Percentiles rank a stretch among this genome's conserved stretches.
Conservation (phyloP, 2,329 filamentous ascomycete species). For the Beauveria caledonica region DNA sequence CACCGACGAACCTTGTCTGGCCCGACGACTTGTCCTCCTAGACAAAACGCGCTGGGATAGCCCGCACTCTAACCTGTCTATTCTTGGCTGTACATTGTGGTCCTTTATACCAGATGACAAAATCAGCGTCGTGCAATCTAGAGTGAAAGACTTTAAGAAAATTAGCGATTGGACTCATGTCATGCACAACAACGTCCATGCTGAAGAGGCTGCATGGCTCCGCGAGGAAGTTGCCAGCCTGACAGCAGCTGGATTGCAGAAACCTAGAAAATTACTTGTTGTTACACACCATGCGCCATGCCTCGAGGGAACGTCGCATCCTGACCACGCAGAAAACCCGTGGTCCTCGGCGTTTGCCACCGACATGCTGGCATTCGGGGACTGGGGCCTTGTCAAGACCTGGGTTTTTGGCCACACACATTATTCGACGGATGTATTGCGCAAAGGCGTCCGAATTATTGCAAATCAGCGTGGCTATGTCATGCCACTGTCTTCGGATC, state of each 20-base stretch:
- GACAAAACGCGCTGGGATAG: constrained; percentile 24
- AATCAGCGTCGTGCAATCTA: constrained; percentile 30
- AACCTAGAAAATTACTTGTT: constrained; percentile 32
- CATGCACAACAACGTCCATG: constrained; percentile 40
- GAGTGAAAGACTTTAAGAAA: constrained; percentile 44
- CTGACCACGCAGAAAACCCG: constrained; percentile 37
- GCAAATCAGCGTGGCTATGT: constrained; percentile 39
- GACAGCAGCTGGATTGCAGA: constrained; percentile 14
- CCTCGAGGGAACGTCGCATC: constrained; percentile 38
- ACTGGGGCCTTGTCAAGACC: constrained; percentile 25
- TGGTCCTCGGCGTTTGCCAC: constrained; percentile 46
- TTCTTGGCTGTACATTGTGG: constrained; percentile 48
- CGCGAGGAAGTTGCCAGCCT: constrained; percentile 24
- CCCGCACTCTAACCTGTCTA: constrained; percentile 28
- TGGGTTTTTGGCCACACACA: constrained; percentile 46
- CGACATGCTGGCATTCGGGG: constrained; percentile 27
- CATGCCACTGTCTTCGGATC: not conserved
- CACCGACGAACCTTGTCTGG: constrained; percentile 24
- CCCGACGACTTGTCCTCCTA: constrained; percentile 30
- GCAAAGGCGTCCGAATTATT: constrained; percentile 29
- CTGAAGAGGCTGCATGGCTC: constrained; percentile 43
- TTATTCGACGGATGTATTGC: constrained; percentile 29
- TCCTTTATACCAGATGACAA: constrained; percentile 33
- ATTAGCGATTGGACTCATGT: constrained; percentile 44
- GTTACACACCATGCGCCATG: constrained; percentile 51